Percentiles rank a stretch among this genome's conserved stretches.
phyloP scores from a whole-genome alignment of 495 filamentous ascomycete genomes.

The Friedmanniomyces simplex region DNA sequence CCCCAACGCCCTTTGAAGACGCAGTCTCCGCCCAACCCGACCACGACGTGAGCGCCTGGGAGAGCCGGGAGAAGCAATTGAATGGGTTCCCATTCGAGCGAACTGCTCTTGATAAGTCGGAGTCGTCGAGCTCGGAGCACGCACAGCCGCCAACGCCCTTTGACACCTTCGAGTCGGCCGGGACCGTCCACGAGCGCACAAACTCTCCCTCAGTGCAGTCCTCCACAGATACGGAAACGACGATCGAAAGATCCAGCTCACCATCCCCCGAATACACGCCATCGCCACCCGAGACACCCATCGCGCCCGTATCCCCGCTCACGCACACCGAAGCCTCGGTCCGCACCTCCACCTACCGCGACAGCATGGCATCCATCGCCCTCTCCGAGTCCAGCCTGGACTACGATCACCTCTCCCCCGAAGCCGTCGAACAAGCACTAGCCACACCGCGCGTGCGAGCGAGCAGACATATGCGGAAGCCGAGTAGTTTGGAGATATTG shows the following conservation, averaged over 20 bases:
- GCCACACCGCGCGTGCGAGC: constrained; percentile 8
- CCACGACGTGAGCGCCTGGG: too few species aligned
- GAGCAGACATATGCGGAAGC: constrained; percentile 9
- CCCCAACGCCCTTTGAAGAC: not conserved
- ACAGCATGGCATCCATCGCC: constrained; percentile 18
- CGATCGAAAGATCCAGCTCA: not conserved
- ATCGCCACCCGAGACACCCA: constrained; percentile 6
- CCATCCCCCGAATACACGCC: not conserved
- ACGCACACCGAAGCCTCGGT: constrained; percentile 1
- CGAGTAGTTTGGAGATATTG: constrained; percentile 17
- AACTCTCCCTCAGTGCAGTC: not conserved
- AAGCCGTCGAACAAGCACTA: constrained; percentile 12
- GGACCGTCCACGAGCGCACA: not conserved
- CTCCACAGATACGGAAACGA: not conserved
- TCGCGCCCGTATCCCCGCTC: constrained; percentile 10
- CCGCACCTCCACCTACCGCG: not conserved
- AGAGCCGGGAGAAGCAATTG: too few species aligned
- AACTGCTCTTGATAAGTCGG: too few species aligned
- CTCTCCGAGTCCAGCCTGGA: constrained; percentile 19
- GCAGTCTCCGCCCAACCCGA: not conserved
- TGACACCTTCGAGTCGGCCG: not conserved
- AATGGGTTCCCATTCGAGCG: too few species aligned
- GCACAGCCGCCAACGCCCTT: not conserved
- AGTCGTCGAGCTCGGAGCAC: not conserved
- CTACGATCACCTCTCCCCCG: constrained; percentile 19